Evolutionary conservation across 768 basidiomycete species (phyloP).

Genomic region (Mycena galericulata): DNA sequence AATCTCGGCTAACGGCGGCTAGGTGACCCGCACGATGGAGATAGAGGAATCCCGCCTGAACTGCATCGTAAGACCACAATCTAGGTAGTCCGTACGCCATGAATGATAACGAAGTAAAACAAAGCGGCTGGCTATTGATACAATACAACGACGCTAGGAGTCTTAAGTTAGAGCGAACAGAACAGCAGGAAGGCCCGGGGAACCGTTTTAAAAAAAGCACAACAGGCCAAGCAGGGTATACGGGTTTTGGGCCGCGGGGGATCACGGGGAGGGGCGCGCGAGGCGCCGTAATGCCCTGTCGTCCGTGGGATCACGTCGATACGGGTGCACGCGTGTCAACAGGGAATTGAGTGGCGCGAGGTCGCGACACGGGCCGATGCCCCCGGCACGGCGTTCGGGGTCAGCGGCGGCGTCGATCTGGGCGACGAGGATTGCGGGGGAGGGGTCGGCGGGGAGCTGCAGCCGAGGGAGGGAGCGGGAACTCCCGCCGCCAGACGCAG

Average conservation of each 20-base stretch:
- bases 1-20: too few species aligned
- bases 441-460: conserved; percentile 30
- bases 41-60: too few species aligned
- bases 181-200: neutral
- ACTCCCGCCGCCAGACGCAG: neutral
- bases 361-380: conserved; percentile 47
- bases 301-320: conserved; percentile 70
- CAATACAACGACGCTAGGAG: conserved; percentile 11
- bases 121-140: conserved; percentile 27
- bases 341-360: conserved; percentile 72
- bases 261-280: neutral
- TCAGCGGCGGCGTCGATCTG: too few species aligned
- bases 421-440: conserved; percentile 25
- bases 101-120: neutral
- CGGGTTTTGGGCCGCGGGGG: too few species aligned
- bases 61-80: neutral
- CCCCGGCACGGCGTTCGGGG: conserved; percentile 41
- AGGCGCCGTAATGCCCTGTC: conserved; percentile 68
- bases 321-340: conserved; percentile 65
- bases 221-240: neutral
- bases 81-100: conserved; percentile 2
- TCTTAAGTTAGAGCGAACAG: conserved; percentile 11
- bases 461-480: conserved; percentile 24
- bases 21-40: too few species aligned
- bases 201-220: too few species aligned